Percentiles rank a stretch among this genome's conserved stretches.
Evolutionary conservation across 1,284 basidiomycete genomes (phyloP).

Genomic region (Naganishia liquefaciens): DNA sequence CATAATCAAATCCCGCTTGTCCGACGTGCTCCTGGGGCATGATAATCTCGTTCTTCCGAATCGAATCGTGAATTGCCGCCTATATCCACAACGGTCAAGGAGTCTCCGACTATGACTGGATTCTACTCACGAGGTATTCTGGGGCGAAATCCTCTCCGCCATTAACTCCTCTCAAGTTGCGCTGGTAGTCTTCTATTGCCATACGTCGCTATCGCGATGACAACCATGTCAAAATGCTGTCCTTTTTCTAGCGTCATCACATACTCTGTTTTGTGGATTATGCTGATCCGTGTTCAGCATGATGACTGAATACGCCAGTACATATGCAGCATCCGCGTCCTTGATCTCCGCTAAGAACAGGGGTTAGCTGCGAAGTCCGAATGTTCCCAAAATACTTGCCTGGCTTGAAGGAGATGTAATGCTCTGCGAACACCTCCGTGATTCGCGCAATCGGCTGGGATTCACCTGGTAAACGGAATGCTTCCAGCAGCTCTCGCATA

Average conservation of each 20-base stretch:
- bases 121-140: slow-evolving; percentile 71
- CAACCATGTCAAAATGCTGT: not conserved
- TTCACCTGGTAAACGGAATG: slow-evolving; percentile 94
- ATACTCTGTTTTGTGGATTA: slow-evolving; percentile 88
- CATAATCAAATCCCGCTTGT: slow-evolving; percentile 95
- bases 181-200: slow-evolving; percentile 90
- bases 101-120: not conserved
- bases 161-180: slow-evolving; percentile 92
- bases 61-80: slow-evolving; percentile 86
- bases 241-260: slow-evolving; percentile 41
- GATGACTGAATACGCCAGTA: slow-evolving; percentile 93
- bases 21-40: slow-evolving; percentile 98
- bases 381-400: slow-evolving; percentile 56
- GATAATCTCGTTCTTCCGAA: slow-evolving; percentile 90
- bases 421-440: slow-evolving; percentile 89
- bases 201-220: slow-evolving; percentile 75
- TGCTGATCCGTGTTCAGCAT: slow-evolving; percentile 98
- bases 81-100: not conserved
- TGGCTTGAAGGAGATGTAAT: slow-evolving; percentile 82
- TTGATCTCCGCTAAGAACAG: slow-evolving; percentile 71
- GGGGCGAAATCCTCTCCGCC: slow-evolving; percentile 78
- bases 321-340: slow-evolving; percentile 89
- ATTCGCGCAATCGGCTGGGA: slow-evolving; percentile 92
- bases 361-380: not conserved
- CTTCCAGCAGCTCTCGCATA: slow-evolving; percentile 89